Conservation (phyloP, 495 filamentous ascomycete genomes). For the Annulohypoxylon nitens region DNA sequence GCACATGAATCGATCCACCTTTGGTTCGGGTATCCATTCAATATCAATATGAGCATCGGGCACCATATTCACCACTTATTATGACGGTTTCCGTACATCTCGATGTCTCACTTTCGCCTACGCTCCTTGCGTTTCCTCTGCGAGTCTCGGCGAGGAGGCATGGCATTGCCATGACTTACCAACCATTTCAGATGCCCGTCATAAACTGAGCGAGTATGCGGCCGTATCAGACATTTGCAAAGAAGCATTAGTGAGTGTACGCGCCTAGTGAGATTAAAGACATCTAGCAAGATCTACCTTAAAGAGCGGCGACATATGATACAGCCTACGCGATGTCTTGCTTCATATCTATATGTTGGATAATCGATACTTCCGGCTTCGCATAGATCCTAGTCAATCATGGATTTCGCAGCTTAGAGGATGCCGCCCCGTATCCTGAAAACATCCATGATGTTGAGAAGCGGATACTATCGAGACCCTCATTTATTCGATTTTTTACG, state of each 20-base stretch:
- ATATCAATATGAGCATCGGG: background rate
- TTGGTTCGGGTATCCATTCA: background rate
- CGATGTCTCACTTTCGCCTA: background rate
- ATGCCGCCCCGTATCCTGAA: background rate
- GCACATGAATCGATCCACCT: background rate
- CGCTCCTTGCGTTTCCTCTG: background rate
- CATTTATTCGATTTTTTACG: background rate
- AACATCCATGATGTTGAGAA: background rate
- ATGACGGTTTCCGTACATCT: background rate
- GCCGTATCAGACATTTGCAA: background rate
- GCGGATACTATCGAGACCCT: constrained; percentile 1
- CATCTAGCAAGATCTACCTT: background rate
- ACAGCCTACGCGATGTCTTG: background rate
- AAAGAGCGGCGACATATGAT: background rate
- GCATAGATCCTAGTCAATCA: background rate
- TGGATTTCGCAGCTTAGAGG: background rate
- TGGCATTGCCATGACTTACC: background rate
- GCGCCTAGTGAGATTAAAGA: background rate
- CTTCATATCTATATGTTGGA: background rate
- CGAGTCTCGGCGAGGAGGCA: background rate
- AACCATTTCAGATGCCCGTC: background rate
- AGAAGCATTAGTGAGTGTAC: background rate
- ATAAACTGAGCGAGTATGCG: background rate
- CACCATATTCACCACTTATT: background rate
- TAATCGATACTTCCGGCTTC: background rate